These are phyloP conservation scores for Cyclostephanos tholiformis DNA, from an alignment of 108 stramenopile species.

Conservation along the genomic window DNA sequence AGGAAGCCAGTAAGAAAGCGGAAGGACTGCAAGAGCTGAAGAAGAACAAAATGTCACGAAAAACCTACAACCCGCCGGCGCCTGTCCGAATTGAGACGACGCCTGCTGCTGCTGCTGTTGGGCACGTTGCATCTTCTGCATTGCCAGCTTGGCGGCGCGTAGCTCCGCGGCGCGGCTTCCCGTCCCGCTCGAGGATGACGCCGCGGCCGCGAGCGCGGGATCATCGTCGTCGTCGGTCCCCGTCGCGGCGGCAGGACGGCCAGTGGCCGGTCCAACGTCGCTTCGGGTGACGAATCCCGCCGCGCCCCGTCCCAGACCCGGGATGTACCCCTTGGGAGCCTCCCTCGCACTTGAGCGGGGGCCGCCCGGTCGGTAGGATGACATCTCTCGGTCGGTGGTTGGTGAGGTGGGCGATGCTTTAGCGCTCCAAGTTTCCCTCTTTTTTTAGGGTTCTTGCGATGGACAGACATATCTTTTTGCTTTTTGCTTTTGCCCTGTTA, in stretches of 20 bases:
- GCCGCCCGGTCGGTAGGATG: conserved; percentile 26
- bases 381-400: too few species aligned
- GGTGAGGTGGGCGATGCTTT: too few species aligned
- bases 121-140: conserved; percentile 52
- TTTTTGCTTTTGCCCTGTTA: too few species aligned
- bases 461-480: too few species aligned
- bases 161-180: conserved; percentile 54
- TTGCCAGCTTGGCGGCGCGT: conserved; percentile 52
- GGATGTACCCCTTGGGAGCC: conserved; percentile 89
- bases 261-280: conserved; percentile 89
- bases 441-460: too few species aligned
- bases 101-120: conserved; percentile 31
- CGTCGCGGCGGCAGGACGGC: conserved; percentile 17
- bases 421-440: too few species aligned
- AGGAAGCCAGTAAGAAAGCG: too few species aligned
- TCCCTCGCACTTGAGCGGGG: conserved; percentile 21
- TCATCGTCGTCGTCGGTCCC: conserved; percentile 36
- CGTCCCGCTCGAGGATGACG: conserved; percentile 18
- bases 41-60: too few species aligned
- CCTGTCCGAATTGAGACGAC: conserved; percentile 59
- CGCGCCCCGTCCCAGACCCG: conserved; percentile 97
- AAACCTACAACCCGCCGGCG: conserved; percentile 83
- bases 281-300: conserved; percentile 96
- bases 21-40: too few species aligned
- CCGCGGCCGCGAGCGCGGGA: conserved; percentile 43